Percentiles rank a stretch among this genome's conserved stretches.
Evolutionary conservation across 257 asterid species (phyloP).

Genomic region (Solanum phureja): DNA sequence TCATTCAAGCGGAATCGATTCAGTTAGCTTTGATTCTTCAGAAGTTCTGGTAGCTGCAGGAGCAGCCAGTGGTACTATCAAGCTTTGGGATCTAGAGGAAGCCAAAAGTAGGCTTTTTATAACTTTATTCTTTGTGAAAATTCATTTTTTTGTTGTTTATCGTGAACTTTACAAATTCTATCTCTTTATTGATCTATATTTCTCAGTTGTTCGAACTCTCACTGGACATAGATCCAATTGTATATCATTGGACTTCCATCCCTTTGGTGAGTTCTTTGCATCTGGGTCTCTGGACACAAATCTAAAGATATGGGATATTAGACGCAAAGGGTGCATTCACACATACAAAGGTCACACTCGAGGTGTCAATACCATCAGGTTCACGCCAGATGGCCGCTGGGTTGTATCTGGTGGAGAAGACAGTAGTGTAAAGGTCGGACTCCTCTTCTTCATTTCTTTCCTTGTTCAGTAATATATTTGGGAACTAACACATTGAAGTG

Average conservation of each 20-base stretch:
- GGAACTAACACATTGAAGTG: not conserved
- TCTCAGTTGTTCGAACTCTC: conserved; percentile 83
- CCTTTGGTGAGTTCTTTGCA: conserved; percentile 97
- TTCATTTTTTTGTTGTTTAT: not conserved
- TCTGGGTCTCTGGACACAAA: conserved; percentile 98
- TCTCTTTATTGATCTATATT: not conserved
- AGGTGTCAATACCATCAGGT: conserved; percentile 85
- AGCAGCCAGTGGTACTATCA: conserved; percentile 97
- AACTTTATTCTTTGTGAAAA: not conserved
- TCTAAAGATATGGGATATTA: conserved; percentile 95
- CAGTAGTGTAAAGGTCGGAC: conserved; percentile 80
- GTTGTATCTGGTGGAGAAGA: conserved; percentile 99
- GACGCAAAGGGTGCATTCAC: conserved; percentile 94
- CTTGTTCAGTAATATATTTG: not conserved
- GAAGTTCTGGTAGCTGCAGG: conserved; percentile 98
- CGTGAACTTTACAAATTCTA: not conserved
- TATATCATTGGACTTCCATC: conserved; percentile 95
- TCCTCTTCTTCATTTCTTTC: conserved; percentile 4
- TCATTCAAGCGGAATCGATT: conserved; percentile 97
- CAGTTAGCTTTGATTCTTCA: conserved; percentile 94
- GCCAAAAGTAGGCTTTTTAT: conserved; percentile 67
- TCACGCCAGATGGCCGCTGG: conserved; percentile 99
- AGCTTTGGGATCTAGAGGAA: conserved; percentile 99
- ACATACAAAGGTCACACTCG: conserved; percentile 98
- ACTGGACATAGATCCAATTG: conserved; percentile 98